Conservation (phyloP, 2,329 filamentous ascomycete species). For the Lecanicillium sp. region DNA sequence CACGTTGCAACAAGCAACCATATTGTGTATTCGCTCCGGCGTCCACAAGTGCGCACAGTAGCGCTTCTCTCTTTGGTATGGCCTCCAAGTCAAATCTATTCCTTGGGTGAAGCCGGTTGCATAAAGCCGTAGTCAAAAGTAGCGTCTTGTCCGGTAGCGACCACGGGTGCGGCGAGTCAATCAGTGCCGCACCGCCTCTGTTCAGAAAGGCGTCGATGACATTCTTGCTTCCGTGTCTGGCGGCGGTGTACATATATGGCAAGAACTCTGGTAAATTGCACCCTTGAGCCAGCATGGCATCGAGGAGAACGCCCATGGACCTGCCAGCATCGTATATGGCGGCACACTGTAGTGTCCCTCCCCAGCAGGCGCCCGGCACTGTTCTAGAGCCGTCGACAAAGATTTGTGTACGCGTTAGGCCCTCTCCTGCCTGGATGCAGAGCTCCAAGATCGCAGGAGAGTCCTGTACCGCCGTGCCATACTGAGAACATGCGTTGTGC, state of each 20-base stretch:
- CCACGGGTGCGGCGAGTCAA: not conserved
- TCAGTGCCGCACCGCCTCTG: not conserved
- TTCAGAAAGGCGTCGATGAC: not conserved
- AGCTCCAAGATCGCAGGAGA: not conserved
- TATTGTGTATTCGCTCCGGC: conserved; percentile 1
- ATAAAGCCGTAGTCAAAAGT: not conserved
- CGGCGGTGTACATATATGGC: not conserved
- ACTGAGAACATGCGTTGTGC: not conserved
- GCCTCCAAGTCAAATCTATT: not conserved
- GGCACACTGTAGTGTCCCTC: not conserved
- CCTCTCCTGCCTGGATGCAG: not conserved
- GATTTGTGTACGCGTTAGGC: not conserved
- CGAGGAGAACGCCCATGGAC: conserved; percentile 1
- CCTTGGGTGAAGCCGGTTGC: not conserved
- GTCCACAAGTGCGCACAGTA: not conserved
- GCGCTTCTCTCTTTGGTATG: not conserved
- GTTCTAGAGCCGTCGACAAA: not conserved
- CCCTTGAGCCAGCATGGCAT: conserved; percentile 1
- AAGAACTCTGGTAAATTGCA: not conserved
- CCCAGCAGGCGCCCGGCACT: not conserved
- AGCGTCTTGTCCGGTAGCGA: not conserved
- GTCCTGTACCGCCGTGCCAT: conserved; percentile 1
- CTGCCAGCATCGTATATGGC: not conserved
- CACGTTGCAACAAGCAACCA: not conserved
- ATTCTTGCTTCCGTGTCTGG: not conserved